Evolutionary conservation across 441 rosid genomes (phyloP), one percentile per base, ranked within the genome.

Genomic region (Syzygium malaccense): DNA sequence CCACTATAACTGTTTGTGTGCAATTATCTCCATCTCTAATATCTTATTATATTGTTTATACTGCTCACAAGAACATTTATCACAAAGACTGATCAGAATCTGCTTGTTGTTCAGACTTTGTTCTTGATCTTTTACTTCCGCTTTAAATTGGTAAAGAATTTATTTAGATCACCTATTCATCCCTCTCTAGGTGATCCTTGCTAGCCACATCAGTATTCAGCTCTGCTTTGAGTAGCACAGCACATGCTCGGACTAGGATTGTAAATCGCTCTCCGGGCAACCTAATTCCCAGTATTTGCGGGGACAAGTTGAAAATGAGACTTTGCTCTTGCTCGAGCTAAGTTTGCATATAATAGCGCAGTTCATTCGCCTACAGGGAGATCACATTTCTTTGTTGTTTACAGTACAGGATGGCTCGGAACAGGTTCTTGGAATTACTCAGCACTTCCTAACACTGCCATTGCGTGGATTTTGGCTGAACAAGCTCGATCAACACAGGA

Each of bases 371-470:
- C 55, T 53, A 3, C 55, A 4, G 1, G 55, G 55, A 49, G 53
- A 49, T 49, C 53, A 49, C 53, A 49, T 49, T 49, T 12, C 53
- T 12, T 49, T 49, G 53, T 4, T 28, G 18, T 60, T 13, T 28
- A 28, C 17, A 0, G 4, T 0, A 28, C 6, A n/a, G 17, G 32
- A 62, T 62, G 33, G 68, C 33, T 28, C 6, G 10, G 33, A 6
- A 62, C 10, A 6, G 0, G 15, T 6, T 60, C 48, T 45, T 45
- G 7, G 9, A 45, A 7, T 58, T 58, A 2, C 15, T 58, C 4
- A 6, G 30, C 64, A 13, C 28, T 26, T 58, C 66, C 66, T 26
- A 12, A 1, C 17, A 12, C 3, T 0, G 1, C 0, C 66, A 26
- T 6, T 3, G 2, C 9, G 1, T 2, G 8, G 18, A 62, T 28